Conservation (phyloP, 1,284 basidiomycete species). For the Cutaneotrichosporon cyanovorans region DNA sequence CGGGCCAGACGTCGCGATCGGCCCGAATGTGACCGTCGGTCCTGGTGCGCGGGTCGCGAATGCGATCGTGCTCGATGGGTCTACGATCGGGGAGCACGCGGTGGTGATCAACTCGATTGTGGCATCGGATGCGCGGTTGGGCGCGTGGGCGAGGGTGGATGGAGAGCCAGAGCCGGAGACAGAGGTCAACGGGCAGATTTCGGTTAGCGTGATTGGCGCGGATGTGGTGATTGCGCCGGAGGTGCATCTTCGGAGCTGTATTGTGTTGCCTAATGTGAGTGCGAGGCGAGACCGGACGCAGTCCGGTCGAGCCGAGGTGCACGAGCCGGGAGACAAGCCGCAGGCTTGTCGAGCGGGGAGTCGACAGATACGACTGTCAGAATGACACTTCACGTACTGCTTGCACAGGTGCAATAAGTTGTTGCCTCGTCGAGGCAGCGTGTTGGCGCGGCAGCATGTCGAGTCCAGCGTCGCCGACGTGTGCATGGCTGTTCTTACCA, state of each 20-base stretch:
- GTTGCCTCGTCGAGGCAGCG: no score
- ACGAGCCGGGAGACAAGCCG: background rate
- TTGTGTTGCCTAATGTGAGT: constrained; percentile 48
- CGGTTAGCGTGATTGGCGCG: constrained; percentile 47
- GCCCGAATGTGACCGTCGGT: constrained; percentile 45
- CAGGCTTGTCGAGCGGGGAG: background rate
- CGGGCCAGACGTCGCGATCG: constrained; percentile 49
- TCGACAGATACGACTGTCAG: no score
- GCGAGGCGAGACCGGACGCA: background rate
- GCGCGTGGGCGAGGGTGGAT: constrained; percentile 50
- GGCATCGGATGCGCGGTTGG: constrained; percentile 41
- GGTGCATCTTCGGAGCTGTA: constrained; percentile 45
- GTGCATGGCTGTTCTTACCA: no score
- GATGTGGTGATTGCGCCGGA: constrained; percentile 47
- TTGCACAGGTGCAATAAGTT: no score
- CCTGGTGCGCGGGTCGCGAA: constrained; percentile 49
- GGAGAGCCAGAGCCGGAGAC: constrained; percentile 44
- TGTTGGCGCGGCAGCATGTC: no score
- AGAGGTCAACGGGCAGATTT: constrained; percentile 45
- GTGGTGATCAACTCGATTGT: constrained; percentile 49
- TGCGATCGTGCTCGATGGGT: constrained; percentile 48
- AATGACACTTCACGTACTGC: no score
- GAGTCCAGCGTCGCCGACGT: no score
- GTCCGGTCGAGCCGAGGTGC: constrained; percentile 2
- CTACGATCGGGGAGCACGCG: constrained; percentile 47